Base-by-base conservation (phyloP, 805 yeast species). In the Hanseniaspora pseudoguilliermondii region DNA sequence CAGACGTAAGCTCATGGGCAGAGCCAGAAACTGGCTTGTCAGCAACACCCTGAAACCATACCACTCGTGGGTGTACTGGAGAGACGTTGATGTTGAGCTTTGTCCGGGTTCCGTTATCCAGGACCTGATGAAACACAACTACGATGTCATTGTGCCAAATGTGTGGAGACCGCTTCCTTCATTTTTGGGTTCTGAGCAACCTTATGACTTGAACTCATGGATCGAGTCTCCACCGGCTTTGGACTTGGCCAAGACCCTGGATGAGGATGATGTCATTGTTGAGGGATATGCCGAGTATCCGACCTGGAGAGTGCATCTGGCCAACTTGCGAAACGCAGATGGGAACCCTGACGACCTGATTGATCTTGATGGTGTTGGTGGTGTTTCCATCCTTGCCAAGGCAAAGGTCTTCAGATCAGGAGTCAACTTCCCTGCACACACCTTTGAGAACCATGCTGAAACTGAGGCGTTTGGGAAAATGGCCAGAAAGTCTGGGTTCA, bases 101-200 rank as follows among this genome's bases (percentile, higher is more conserved):
- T 81, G 86, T 61, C 90, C 91, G 0, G 88, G 87, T 6, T 75
- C 82, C 43, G 83, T 86, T 49, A 78, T 86, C 59, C 82, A 86
- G 67, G 82, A 78, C 63, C 72, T 86, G 69, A 85, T 86, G 91
- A 75, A 77, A 59, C 74, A 73, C 59, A 77, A 78, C 60, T 82
- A 75, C 64, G 95, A 86, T 64, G 84, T 86, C 16, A 74, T 86
- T 67, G 77, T 84, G 41, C 95, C 88, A 32, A 88, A 93, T 65
- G 96, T 93, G 36, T 93, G 98, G 98, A 77, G 98, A 63, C 98
- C 97, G 2, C 75, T 93, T 59, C 98, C 98, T 2, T 84, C 82
- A 47, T 93, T 90, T 70, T 77, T 93, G 59, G 95, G 93, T 20
- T 79, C 80, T 60, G 95, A 86, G 66, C 98, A 93, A 69, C 89